Evolutionary conservation across 805 yeast species (phyloP), one percentile per base, ranked within the genome.

Genomic region (Candida ortonii): DNA sequence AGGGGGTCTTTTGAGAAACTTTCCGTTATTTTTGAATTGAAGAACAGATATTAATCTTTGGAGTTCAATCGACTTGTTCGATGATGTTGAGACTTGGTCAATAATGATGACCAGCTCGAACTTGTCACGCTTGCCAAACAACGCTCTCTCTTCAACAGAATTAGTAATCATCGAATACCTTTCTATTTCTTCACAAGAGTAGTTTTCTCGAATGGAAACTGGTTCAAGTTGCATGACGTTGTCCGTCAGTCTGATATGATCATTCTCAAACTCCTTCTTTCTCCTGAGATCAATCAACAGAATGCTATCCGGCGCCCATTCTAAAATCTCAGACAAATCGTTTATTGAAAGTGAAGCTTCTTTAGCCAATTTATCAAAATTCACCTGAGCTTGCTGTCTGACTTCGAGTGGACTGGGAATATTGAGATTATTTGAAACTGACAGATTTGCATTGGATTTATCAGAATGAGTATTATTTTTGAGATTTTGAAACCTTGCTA

Each of bases 191-290:
- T 55, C 59, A 47, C 84, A 85, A 0, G 73, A 65, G 50, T 75
- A 73, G 7, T 64, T 61, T 1, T 59, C 55, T 33, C 76, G 59
- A 13, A 80, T 62, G 1, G 76, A 67, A 13, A 71, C 67, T 0
- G 97, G 96, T 34, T 86, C 95, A 13, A 89, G 70, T 52, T 89
- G 84, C 8, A 85, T 69, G 7, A 83, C 57, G 34, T 82, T 74
- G 9, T 64, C 59, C 16, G 76, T 62, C 9, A 71, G 63, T 15
- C 53, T 51, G 10, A 89, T 76, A 56, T 87, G 96, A 30, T 74
- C 72, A 26, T 64, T 62, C 29, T 76, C 72, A 52, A 71, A 88
- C 22, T 76, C 79, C 13, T 64, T 65, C 24, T 80, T 65, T 12
- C 80, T 64, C 46, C 97, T 65, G 25, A 78, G 70, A 55, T 90